Conservation (phyloP, 495 filamentous ascomycete genomes). For the Usnea hakonensis region DNA sequence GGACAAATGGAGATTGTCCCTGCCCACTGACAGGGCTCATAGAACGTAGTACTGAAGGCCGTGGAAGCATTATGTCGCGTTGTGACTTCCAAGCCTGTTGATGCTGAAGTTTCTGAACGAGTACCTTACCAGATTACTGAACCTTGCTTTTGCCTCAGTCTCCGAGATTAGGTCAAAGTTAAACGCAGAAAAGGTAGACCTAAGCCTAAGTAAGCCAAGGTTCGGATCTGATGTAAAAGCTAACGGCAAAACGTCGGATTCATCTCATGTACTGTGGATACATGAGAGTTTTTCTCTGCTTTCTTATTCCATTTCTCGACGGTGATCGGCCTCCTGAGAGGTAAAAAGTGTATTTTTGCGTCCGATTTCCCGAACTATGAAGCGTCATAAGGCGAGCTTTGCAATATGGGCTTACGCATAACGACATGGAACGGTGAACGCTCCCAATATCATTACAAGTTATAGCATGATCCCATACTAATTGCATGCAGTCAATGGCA, state of each 20-base stretch:
- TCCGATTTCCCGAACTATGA: constrained; percentile 22
- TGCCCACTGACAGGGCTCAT: constrained; percentile 50
- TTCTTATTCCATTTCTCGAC: not conserved
- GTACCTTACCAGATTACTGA: too few species aligned
- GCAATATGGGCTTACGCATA: constrained; percentile 64
- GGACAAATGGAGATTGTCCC: constrained; percentile 47
- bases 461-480: constrained; percentile 21
- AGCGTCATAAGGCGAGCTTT: constrained; percentile 18
- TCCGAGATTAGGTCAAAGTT: too few species aligned
- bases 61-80: constrained; percentile 46
- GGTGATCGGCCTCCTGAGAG: not conserved
- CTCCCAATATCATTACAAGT: not conserved
- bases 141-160: too few species aligned
- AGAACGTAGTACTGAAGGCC: constrained; percentile 53
- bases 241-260: not conserved
- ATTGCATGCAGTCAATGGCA: constrained; percentile 72
- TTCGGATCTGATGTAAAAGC: too few species aligned
- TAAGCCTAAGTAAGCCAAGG: too few species aligned
- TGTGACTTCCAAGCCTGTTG: not conserved
- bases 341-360: not conserved
- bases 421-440: constrained; percentile 83
- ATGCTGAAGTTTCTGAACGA: not conserved
- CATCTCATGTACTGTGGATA: not conserved
- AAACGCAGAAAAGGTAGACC: too few species aligned
- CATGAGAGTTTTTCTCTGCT: not conserved